Conservation (phyloP, 306 rosid genomes). For the Sicyos baderoa region DNA sequence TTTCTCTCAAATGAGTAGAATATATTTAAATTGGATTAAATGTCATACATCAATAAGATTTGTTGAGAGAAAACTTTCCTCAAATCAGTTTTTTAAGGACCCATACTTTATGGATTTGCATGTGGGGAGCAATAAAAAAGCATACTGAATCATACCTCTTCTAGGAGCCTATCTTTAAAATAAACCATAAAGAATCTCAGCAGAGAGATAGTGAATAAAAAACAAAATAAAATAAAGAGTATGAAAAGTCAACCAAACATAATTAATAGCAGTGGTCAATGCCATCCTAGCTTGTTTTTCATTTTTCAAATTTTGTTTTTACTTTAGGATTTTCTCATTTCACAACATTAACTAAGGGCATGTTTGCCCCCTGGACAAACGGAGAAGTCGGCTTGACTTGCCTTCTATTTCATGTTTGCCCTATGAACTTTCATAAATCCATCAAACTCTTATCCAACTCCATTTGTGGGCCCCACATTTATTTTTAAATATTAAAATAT, state of each 20-base stretch:
- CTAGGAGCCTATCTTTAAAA: neutral
- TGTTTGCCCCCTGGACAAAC: too few species aligned
- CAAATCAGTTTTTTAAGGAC: conserved; percentile 1
- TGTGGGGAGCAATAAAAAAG: conserved; percentile 35
- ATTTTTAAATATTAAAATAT: too few species aligned
- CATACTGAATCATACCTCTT: neutral
- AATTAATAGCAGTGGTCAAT: neutral
- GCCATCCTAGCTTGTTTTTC: neutral
- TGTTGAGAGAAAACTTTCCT: neutral
- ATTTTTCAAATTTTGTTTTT: too few species aligned
- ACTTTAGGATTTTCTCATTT: neutral
- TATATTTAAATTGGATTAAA: neutral
- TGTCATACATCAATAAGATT: neutral
- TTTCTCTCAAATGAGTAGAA: too few species aligned
- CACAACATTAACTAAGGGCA: too few species aligned
- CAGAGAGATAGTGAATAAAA: neutral
- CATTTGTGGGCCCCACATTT: too few species aligned
- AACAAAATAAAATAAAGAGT: neutral
- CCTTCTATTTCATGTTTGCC: too few species aligned
- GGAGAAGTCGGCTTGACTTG: too few species aligned
- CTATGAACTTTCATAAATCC: too few species aligned
- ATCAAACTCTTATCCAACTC: too few species aligned
- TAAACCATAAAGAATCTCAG: neutral
- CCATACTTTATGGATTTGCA: conserved; percentile 31
- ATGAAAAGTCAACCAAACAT: conserved; percentile 10